phyloP scores from a whole-genome alignment of 2,329 filamentous ascomycete genomes.

The Xylaria sp. region DNA sequence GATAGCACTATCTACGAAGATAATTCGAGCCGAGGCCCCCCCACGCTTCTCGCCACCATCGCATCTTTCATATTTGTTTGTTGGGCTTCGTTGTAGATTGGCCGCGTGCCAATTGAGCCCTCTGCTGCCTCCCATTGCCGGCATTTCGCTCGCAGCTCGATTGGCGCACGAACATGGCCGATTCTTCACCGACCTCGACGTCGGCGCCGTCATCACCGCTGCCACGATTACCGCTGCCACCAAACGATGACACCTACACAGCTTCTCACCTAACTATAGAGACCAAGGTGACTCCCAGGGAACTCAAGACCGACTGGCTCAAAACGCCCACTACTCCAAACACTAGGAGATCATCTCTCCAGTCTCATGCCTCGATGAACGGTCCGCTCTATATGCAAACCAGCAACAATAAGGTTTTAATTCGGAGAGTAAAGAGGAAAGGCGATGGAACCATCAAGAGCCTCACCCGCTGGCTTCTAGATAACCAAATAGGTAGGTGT shows the following conservation, averaged over 20 bases:
- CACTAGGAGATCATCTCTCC: conserved; percentile 40
- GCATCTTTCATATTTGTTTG: background rate
- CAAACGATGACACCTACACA: conserved; percentile 24
- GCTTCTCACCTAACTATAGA: conserved; percentile 27
- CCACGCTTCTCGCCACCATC: background rate
- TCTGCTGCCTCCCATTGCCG: background rate
- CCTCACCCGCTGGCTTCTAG: conserved; percentile 71
- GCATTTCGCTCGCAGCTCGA: background rate
- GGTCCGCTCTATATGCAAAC: conserved; percentile 64
- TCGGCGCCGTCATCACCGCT: too few relatives aligned
- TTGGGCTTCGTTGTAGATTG: background rate
- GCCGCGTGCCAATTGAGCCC: conserved; percentile 6
- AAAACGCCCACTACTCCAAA: conserved; percentile 33
- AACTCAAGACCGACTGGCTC: conserved; percentile 36
- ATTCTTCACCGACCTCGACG: conserved; percentile 12
- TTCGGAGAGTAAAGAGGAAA: conserved; percentile 65
- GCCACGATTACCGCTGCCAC: conserved; percentile 9
- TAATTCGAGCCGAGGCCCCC: background rate
- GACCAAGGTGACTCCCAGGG: conserved; percentile 19
- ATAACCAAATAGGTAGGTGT: conserved; percentile 76
- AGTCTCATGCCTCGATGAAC: conserved; percentile 53
- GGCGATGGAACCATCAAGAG: conserved; percentile 66
- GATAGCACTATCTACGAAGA: background rate
- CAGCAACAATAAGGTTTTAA: conserved; percentile 58
- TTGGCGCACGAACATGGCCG: conserved; percentile 19